phyloP scores from a whole-genome alignment of 345 rosid genomes.

The Syzygium oleosum region DNA sequence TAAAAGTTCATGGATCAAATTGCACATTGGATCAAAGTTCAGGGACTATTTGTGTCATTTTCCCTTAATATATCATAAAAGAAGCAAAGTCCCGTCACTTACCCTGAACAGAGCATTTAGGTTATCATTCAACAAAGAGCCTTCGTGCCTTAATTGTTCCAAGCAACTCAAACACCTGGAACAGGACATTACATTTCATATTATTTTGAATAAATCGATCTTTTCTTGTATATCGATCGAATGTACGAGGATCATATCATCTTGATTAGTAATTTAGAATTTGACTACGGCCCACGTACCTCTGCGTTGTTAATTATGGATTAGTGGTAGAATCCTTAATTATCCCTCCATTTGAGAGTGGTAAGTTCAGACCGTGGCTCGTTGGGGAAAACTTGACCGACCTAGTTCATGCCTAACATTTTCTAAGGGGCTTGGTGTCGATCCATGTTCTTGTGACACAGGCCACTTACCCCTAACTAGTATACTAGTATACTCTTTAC shows the following conservation, averaged over 20 bases:
- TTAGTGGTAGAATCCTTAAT: neutral
- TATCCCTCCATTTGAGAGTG: neutral
- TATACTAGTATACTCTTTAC: neutral
- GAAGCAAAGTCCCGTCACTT: neutral
- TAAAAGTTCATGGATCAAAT: too few species aligned
- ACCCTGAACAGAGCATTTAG: slow-evolving; percentile 1
- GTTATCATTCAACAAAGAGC: slow-evolving; percentile 1
- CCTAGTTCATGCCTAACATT: neutral
- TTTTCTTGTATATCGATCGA: neutral
- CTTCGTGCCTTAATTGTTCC: neutral
- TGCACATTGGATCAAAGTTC: too few species aligned
- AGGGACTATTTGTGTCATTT: too few species aligned
- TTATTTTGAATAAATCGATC: neutral
- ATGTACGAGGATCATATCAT: neutral
- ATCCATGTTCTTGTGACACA: neutral
- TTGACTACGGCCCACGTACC: neutral
- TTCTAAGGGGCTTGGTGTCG: neutral
- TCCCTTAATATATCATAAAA: neutral
- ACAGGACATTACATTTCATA: neutral
- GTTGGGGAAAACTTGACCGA: neutral
- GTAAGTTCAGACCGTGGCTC: neutral
- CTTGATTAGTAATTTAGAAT: neutral
- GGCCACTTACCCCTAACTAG: neutral
- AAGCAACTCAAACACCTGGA: slow-evolving; percentile 2
- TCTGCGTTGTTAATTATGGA: neutral